A percentile compares a stretch with the other conserved stretches of the same genome.
These are phyloP conservation scores for Bipolaris oryzae DNA, from an alignment of 2,329 filamentous ascomycete species.

Conservation along the genomic window DNA sequence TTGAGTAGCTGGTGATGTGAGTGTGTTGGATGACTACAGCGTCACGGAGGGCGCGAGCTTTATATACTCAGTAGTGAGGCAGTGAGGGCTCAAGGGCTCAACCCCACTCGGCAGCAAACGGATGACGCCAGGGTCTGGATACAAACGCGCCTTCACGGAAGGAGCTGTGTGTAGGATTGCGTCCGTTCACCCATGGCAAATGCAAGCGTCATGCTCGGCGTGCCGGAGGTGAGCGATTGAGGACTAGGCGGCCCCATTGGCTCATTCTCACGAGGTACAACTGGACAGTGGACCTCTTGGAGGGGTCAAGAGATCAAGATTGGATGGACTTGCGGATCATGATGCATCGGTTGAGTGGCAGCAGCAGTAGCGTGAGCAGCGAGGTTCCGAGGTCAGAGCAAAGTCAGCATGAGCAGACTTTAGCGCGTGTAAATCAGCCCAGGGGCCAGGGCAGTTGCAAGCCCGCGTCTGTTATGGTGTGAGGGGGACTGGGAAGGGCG, in stretches of 20 bases:
- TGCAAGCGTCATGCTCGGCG: constrained; percentile 28
- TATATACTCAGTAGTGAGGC: constrained; percentile 26
- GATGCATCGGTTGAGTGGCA: constrained; percentile 40
- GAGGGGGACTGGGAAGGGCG: constrained; percentile 23
- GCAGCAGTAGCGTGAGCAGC: constrained; percentile 24
- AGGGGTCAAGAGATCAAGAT: constrained; percentile 29
- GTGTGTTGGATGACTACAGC: constrained; percentile 12
- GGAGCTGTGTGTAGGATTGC: constrained; percentile 17
- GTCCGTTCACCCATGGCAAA: constrained; percentile 31
- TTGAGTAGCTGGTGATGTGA: constrained; percentile 9
- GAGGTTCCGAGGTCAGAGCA: constrained; percentile 10
- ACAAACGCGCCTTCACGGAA: constrained; percentile 15
- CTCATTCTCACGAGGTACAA: constrained; percentile 13
- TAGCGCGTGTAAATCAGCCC: constrained; percentile 20
- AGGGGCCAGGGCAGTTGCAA: constrained; percentile 14
- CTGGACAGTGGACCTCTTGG: constrained; percentile 24
- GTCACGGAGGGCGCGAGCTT: constrained; percentile 12
- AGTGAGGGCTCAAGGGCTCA: constrained; percentile 11
- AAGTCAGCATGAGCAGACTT: constrained; percentile 24
- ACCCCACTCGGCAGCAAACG: constrained; percentile 19
- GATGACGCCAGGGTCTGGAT: constrained; percentile 16
- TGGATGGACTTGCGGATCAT: constrained; percentile 40
- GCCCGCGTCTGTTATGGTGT: constrained; percentile 27
- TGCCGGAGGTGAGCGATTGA: constrained; percentile 23
- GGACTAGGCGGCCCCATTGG: constrained; percentile 13